These are phyloP conservation scores for Diaporthe amygdali DNA, from an alignment of 2,329 filamentous ascomycete genomes.

Conservation along the genomic window DNA sequence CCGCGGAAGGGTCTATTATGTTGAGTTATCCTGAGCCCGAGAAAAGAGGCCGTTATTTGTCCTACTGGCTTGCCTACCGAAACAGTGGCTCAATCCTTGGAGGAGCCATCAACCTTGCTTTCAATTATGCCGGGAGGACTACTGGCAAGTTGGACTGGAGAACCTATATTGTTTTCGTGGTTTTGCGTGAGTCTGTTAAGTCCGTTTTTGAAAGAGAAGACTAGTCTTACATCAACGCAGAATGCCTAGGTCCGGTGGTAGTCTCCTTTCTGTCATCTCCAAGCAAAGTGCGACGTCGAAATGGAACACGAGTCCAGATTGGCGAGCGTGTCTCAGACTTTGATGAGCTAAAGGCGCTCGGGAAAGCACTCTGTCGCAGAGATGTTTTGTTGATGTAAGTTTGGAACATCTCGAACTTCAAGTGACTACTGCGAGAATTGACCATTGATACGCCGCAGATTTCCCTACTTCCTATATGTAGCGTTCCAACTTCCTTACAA, in stretches of 20 bases:
- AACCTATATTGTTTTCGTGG: conserved; percentile 34
- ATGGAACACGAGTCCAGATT: conserved; percentile 22
- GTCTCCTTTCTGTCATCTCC: background rate
- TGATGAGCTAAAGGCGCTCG: conserved; percentile 23
- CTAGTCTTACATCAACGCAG: background rate
- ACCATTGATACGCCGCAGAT: background rate
- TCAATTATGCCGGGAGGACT: conserved; percentile 28
- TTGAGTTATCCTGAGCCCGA: conserved; percentile 28
- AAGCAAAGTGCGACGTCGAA: background rate
- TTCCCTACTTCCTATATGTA: background rate
- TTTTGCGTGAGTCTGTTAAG: conserved; percentile 29
- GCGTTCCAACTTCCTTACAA: conserved; percentile 24
- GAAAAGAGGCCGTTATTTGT: conserved; percentile 24
- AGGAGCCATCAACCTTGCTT: conserved; percentile 21
- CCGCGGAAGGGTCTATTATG: conserved; percentile 34
- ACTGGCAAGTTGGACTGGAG: conserved; percentile 34
- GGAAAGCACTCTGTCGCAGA: background rate
- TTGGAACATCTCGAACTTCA: background rate
- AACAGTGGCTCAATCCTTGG: conserved; percentile 28
- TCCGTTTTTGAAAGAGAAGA: no score
- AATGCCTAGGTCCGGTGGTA: background rate
- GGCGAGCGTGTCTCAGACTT: conserved; percentile 16
- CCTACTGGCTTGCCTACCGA: conserved; percentile 31
- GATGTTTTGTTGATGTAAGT: conserved; percentile 13
- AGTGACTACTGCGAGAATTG: background rate